phyloP scores from a whole-genome alignment of 768 basidiomycete genomes.

The Russula virescens region DNA sequence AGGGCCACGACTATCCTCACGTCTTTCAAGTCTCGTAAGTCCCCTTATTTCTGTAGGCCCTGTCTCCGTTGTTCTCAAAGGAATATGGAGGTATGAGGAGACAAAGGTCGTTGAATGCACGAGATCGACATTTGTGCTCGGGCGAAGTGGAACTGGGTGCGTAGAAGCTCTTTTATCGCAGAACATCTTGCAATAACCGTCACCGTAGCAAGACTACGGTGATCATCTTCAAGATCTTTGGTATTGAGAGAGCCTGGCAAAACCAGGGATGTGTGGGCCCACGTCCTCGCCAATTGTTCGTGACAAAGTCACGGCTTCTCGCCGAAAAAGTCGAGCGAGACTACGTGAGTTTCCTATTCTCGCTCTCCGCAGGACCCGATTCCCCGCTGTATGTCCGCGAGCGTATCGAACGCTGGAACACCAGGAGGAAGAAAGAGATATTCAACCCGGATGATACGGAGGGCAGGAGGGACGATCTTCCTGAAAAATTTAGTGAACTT shows the following conservation, averaged over 20 bases:
- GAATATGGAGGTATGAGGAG: constrained; percentile 12
- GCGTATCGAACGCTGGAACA: constrained; percentile 22
- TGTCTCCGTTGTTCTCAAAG: not conserved
- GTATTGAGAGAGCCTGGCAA: constrained; percentile 53
- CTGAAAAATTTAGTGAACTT: constrained; percentile 49
- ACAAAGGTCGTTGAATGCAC: constrained; percentile 18
- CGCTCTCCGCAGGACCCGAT: constrained; percentile 36
- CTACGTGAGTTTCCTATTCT: constrained; percentile 46
- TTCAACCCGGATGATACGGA: constrained; percentile 41
- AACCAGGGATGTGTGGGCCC: constrained; percentile 32
- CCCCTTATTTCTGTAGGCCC: not conserved
- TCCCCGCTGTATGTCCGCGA: constrained; percentile 37
- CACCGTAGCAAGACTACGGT: constrained; percentile 62
- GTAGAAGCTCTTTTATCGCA: constrained; percentile 9
- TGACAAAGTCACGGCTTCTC: constrained; percentile 62
- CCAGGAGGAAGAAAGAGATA: constrained; percentile 28
- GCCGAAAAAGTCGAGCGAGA: constrained; percentile 68
- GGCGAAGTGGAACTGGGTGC: constrained; percentile 71
- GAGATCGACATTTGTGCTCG: constrained; percentile 21
- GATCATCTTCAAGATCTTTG: constrained; percentile 71
- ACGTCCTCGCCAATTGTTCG: constrained; percentile 63
- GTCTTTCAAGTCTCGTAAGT: constrained; percentile 23
- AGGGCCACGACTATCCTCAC: constrained; percentile 14
- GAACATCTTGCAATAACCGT: not conserved
- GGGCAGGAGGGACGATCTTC: constrained; percentile 41